These are phyloP conservation scores for Microbotryum silenes-acaulis DNA, from an alignment of 1,284 basidiomycete species.

Conservation along the genomic window DNA sequence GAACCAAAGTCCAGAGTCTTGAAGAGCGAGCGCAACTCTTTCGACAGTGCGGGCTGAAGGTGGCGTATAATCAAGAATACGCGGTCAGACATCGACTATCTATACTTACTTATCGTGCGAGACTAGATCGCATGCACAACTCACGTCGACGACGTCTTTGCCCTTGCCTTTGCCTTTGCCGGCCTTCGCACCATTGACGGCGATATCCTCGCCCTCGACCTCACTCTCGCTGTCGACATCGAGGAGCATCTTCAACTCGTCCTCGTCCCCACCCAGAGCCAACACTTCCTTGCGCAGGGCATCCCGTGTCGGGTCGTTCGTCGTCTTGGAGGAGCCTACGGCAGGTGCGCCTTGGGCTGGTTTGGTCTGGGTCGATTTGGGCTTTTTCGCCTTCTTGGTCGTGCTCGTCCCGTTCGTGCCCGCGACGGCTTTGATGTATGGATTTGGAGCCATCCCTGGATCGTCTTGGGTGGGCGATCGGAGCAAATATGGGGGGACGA, in stretches of 20 bases:
- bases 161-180: conserved; percentile 32
- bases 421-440: conserved; percentile 23
- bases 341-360: neutral
- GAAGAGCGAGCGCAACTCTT: conserved; percentile 46
- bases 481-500: too few species aligned
- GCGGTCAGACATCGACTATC: neutral
- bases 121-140: neutral
- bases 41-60: conserved; percentile 42
- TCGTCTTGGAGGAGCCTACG: neutral
- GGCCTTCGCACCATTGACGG: conserved; percentile 8
- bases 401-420: neutral
- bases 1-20: conserved; percentile 49
- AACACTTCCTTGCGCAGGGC: conserved; percentile 42
- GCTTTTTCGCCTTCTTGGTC: neutral
- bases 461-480: too few species aligned
- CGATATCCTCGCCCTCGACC: conserved; percentile 38
- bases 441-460: conserved; percentile 10
- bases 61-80: neutral
- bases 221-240: conserved; percentile 43
- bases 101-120: conserved; percentile 10
- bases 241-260: conserved; percentile 48
- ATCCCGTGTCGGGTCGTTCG: conserved; percentile 8
- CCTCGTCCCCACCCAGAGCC: conserved; percentile 51
- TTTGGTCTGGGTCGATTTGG: neutral
- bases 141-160: conserved; percentile 3